Evolutionary conservation across 1,139 yeast genomes (phyloP).

Genomic region (Debaryomycetaceae sp.): DNA sequence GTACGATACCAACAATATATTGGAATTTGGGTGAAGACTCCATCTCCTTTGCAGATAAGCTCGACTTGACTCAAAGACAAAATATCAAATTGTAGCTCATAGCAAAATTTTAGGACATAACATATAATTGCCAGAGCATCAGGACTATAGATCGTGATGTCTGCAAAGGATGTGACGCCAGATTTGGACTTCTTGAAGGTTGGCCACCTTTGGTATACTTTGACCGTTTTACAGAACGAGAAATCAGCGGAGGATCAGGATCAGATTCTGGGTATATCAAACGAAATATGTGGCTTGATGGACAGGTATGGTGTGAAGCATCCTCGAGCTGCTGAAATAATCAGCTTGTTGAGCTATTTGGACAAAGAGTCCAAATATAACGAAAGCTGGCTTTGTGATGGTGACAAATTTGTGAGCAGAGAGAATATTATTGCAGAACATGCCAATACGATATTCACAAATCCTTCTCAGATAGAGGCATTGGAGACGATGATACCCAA

Average conservation of each 20-base stretch:
- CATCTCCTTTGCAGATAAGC: background rate
- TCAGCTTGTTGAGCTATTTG: constrained; percentile 7
- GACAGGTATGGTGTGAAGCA: constrained; percentile 17
- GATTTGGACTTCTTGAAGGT: constrained; percentile 10
- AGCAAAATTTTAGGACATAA: background rate
- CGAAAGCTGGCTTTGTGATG: constrained; percentile 6
- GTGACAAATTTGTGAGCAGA: background rate
- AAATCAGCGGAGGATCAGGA: constrained; percentile 3
- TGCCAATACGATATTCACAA: background rate
- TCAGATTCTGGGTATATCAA: constrained; percentile 5
- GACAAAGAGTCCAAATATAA: constrained; percentile 1
- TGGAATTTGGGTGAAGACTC: background rate
- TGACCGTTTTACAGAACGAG: background rate
- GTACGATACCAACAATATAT: background rate
- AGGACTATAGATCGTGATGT: background rate
- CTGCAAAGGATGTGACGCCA: background rate
- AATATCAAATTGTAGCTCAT: background rate
- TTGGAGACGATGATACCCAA: background rate
- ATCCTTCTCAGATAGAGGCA: background rate
- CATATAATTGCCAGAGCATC: no score
- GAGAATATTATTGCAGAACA: background rate
- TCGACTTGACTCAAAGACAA: background rate
- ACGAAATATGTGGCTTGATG: constrained; percentile 12
- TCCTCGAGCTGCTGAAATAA: constrained; percentile 11
- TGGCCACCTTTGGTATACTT: constrained; percentile 6